Evolutionary conservation across 164 flowering plant species (phyloP).

Genomic region (Sedum album): DNA sequence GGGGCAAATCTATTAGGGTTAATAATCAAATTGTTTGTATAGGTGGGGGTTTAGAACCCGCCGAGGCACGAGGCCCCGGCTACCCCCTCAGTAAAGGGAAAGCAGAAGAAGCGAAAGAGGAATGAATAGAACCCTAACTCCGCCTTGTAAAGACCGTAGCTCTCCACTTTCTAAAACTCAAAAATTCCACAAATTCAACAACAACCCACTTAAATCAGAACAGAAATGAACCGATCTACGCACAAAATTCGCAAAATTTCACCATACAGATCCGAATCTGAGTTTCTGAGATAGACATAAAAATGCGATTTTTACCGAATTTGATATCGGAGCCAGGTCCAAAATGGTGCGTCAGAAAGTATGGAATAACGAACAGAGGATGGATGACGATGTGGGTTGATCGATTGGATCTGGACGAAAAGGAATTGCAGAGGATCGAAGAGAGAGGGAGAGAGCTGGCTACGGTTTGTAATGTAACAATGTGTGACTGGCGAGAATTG

Average conservation of each 20-base stretch:
- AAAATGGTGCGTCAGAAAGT: neutral
- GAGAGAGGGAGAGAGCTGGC: neutral
- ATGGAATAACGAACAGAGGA: neutral
- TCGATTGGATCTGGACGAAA: no score
- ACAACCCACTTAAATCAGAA: neutral
- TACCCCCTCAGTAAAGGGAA: no score
- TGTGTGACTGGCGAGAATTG: neutral
- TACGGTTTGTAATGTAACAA: conserved; percentile 1
- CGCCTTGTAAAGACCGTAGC: no score
- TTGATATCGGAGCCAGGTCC: neutral
- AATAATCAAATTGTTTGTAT: no score
- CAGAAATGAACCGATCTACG: no score
- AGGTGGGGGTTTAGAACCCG: no score
- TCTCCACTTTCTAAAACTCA: conserved; percentile 15
- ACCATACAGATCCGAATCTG: neutral
- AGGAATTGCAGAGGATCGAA: neutral
- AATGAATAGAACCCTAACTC: no score
- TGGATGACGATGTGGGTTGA: neutral
- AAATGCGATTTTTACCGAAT: neutral
- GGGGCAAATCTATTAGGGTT: no score
- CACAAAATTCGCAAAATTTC: neutral
- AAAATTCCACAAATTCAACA: neutral
- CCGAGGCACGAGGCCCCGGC: no score
- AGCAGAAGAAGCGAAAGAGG: no score
- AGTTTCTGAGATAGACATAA: neutral